Base-by-base conservation (phyloP, 2,329 filamentous ascomycete species). In the Westerdykella sp. region DNA sequence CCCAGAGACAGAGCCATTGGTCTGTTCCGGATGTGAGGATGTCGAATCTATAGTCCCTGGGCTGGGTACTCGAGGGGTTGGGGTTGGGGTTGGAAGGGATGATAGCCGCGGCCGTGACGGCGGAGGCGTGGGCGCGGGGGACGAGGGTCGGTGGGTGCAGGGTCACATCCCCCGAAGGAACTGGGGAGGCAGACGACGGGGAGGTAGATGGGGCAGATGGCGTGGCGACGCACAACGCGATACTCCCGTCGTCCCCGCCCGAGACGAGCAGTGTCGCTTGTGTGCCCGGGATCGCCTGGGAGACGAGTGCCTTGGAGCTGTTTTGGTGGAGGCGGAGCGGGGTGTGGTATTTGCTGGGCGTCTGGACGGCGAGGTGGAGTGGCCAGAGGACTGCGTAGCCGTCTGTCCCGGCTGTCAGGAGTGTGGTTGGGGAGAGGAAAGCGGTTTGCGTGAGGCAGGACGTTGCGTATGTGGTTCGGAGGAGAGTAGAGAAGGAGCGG, bases 231-330 rank as follows among this genome's bases (percentile, higher is more conserved):
- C 75, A 53, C 25, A 75, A 59, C 0, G 76, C 83, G 0, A 97
- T 65, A 3, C 84, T 84, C 48, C 93, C 93, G 65, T 97, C 93
- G 56, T 98, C 93, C 16, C 93, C 89, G 21, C 87, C 88, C 0
- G 87, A 89, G 4, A 87, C 64, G 14, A 95, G 59, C 1, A 85
- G 51, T 51, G 70, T 53, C 40, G 66, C 51, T n/a, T 53, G 55
- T 28, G 25, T 28, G 23, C 60, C 30, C 14, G 57, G 52, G 12
- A 72, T 40, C 22, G 55, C 37, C 1, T 63, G 45, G 4, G 67
- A 41, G 3, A 69, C 60, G 44, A 77, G 61, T 0, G 65, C 57
- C 63, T 95, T 94, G 61, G 96, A 79, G 40, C 83, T 81, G 64
- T 79, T 95, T 55, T 95, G 88, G 58, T 97, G 93, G 18, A 91